Conservation (phyloP, 2,329 filamentous ascomycete genomes). For the Peltaster fructicola region DNA sequence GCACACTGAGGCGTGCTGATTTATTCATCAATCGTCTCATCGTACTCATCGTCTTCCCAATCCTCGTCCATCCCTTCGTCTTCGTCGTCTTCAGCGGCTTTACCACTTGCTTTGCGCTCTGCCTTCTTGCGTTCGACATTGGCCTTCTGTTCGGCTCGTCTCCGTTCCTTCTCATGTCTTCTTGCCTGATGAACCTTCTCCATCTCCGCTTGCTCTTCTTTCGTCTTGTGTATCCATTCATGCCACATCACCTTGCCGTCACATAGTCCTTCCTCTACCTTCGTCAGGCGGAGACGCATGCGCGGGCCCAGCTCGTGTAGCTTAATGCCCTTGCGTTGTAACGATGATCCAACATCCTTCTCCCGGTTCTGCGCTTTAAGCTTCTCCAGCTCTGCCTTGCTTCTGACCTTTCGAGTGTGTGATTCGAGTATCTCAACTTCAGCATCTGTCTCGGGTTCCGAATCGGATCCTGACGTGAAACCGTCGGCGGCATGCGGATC, state of each 20-base stretch:
- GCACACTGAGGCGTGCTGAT: too few relatives aligned
- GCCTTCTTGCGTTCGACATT: conserved; percentile 79
- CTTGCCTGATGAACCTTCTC: conserved; percentile 70
- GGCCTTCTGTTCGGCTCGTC: conserved; percentile 67
- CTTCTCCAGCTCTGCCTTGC: conserved; percentile 29
- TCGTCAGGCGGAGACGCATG: conserved; percentile 74
- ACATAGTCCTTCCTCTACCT: conserved; percentile 89
- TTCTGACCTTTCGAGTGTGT: conserved; percentile 44
- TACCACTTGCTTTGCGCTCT: conserved; percentile 29
- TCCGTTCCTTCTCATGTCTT: conserved; percentile 61
- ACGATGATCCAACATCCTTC: too few relatives aligned
- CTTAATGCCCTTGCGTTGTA: conserved; percentile 78
- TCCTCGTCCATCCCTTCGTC: conserved; percentile 20
- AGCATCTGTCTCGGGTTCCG: conserved; percentile 82
- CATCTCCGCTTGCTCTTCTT: conserved; percentile 56
- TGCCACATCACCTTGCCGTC: conserved; percentile 93
- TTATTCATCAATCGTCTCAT: too few relatives aligned
- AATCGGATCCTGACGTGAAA: conserved; percentile 85
- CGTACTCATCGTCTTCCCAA: too few relatives aligned
- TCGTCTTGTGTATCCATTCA: conserved; percentile 75
- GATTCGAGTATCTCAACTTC: conserved; percentile 67
- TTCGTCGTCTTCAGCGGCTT: conserved; percentile 24
- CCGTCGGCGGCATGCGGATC: conserved; percentile 58
- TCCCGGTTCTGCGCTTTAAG: conserved; percentile 50
- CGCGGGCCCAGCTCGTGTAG: conserved; percentile 82